These are phyloP conservation scores for Acarospora socialis DNA, from an alignment of 2,329 filamentous ascomycete genomes.

Conservation along the genomic window DNA sequence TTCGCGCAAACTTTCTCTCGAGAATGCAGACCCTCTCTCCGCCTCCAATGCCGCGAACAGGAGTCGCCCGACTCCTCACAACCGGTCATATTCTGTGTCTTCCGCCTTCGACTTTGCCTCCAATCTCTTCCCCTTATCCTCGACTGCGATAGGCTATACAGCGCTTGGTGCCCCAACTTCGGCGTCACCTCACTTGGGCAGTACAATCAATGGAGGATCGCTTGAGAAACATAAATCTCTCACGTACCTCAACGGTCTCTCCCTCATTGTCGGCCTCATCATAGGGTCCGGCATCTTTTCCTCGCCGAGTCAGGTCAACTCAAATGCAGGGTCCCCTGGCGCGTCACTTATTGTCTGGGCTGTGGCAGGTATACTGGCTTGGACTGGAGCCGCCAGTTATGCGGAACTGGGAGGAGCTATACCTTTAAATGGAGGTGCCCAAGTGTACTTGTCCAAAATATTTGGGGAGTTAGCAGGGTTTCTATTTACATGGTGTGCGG, in stretches of 20 bases:
- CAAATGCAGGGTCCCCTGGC: conserved; percentile 79
- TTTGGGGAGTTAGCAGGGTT: conserved; percentile 90
- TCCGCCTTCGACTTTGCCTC: conserved; percentile 94
- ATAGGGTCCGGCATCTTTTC: conserved; percentile 97
- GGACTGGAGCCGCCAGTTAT: conserved; percentile 91
- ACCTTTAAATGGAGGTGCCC: conserved; percentile 83
- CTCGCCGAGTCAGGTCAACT: conserved; percentile 82
- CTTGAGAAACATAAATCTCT: conserved; percentile 91
- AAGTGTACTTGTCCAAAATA: conserved; percentile 90
- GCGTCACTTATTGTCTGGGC: conserved; percentile 84
- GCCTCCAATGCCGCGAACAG: conserved; percentile 39
- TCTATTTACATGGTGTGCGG: conserved; percentile 90
- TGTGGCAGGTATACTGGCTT: conserved; percentile 80
- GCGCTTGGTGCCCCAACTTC: conserved; percentile 66
- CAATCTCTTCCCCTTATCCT: conserved; percentile 82
- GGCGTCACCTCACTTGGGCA: conserved; percentile 35
- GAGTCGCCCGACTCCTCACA: conserved; percentile 34
- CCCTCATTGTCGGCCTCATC: conserved; percentile 79
- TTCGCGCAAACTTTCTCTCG: conserved; percentile 80
- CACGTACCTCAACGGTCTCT: conserved; percentile 87
- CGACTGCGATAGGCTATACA: conserved; percentile 68
- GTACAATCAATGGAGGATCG: conserved; percentile 55
- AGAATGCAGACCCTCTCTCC: conserved; percentile 66
- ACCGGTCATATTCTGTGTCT: conserved; percentile 72
- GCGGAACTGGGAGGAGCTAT: conserved; percentile 93